Base-by-base conservation (phyloP, 805 yeast genomes). In the Isabelozyma heimii region DNA sequence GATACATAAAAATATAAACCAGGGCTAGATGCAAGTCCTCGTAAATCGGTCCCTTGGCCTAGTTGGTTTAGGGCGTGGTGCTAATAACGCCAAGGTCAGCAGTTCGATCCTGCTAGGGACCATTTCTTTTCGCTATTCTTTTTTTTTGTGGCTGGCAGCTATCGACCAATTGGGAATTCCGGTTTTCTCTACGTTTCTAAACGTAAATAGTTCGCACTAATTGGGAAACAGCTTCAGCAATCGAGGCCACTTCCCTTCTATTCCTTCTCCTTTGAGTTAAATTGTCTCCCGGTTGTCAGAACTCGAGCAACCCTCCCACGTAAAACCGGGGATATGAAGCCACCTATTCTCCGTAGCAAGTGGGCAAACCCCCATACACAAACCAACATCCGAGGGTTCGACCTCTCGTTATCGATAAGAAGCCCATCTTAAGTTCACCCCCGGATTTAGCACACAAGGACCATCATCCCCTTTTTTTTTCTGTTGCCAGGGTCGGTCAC, bases 21-120 rank as follows among this genome's bases (percentile, higher is more conserved):
- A n/a, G n/a, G n/a, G n/a, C n/a, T n/a, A n/a, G n/a, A n/a, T n/a
- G n/a, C n/a, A n/a, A n/a, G n/a, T n/a, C n/a, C n/a, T 4, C n/a
- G 24, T 20, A 30, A 30, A 30, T 30, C 28, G 77, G 77, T 72
- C 78, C 77, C 78, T 73, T 72, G 77, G 78, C 78, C 78, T 73
- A 73, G 78, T 73, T 72, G 77, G 78, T 73, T 8, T 72, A 73
- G 69, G 77, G 77, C 77, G 77, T 62, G 77, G 78, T 73, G 78
- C 77, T 73, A 73, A 73, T 72, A 73, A 73, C 77, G 76, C 78
- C 77, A 60, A 73, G 89, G 83, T 83, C 89, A 82, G 87, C 89
- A 81, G 89, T 83, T 83, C 89, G 89, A 83, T 82, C 89, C 89
- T 81, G 89, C 87, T 82, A 83, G 87, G 87, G 87, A 83, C 82